These are phyloP conservation scores for Isoetes taiwanensis DNA, from an alignment of 75 land plant species.

Conservation along the genomic window DNA sequence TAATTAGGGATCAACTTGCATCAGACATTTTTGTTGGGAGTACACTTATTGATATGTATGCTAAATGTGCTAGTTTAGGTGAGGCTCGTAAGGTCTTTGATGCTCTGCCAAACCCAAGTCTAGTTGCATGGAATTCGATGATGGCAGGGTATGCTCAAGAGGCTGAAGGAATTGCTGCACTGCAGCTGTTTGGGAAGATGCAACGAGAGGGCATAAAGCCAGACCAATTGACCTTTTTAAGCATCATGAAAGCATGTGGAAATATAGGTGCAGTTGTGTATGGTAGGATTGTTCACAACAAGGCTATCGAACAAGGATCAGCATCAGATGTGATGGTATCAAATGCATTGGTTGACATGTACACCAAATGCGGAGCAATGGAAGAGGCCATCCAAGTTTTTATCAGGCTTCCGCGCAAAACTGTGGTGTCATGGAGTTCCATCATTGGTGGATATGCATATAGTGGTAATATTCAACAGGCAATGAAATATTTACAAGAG, in stretches of 20 bases:
- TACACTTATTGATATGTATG: conserved; percentile 9
- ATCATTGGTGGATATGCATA: conserved; percentile 44
- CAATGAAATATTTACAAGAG: conserved; percentile 20
- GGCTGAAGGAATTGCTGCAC: conserved; percentile 15
- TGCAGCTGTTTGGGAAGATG: conserved; percentile 23
- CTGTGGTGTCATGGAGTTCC: conserved; percentile 37
- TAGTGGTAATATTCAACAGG: conserved; percentile 41
- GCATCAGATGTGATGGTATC: conserved; percentile 19
- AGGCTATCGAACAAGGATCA: conserved; percentile 21
- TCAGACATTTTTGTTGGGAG: background rate
- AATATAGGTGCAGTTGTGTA: conserved; percentile 22
- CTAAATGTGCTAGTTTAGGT: conserved; percentile 9
- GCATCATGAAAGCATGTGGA: conserved; percentile 37
- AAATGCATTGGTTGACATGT: conserved; percentile 33
- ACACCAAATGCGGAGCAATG: conserved; percentile 33
- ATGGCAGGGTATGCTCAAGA: conserved; percentile 32
- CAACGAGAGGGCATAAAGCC: conserved; percentile 28
- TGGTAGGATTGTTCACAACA: conserved; percentile 38
- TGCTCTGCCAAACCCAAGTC: conserved; percentile 17
- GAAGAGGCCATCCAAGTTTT: conserved; percentile 26
- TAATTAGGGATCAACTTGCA: background rate
- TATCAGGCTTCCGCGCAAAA: conserved; percentile 12
- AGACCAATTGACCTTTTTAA: conserved; percentile 33
- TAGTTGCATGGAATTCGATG: conserved; percentile 41
- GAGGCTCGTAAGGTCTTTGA: conserved; percentile 22